These are phyloP conservation scores for Begonia masoniana DNA, from an alignment of 306 rosid species.

Conservation along the genomic window DNA sequence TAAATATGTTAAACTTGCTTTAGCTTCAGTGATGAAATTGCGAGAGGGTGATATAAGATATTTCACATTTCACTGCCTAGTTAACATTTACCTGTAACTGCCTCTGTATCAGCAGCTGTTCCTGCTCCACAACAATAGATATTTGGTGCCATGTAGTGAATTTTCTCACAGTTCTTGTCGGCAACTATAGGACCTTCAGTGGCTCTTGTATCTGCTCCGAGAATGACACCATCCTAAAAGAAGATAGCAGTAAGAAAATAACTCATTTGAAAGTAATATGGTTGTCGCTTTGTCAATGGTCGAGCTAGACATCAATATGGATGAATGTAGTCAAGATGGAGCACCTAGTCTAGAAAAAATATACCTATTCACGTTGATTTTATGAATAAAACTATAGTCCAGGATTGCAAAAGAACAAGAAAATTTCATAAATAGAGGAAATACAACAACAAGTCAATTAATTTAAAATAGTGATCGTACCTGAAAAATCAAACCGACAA, in stretches of 20 bases:
- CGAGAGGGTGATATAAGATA: neutral
- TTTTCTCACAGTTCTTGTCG: slow-evolving; percentile 93
- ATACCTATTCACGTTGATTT: neutral
- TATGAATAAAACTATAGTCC: neutral
- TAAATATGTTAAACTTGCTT: slow-evolving; percentile 14
- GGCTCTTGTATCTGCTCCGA: slow-evolving; percentile 98
- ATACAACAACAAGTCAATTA: neutral
- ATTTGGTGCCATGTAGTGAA: slow-evolving; percentile 96
- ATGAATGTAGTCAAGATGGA: too few species aligned
- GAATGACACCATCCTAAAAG: slow-evolving; percentile 83
- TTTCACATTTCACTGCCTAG: neutral
- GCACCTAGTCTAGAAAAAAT: too few species aligned
- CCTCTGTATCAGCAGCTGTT: slow-evolving; percentile 99
- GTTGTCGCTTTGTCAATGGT: neutral
- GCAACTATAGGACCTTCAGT: slow-evolving; percentile 91
- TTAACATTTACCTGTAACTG: slow-evolving; percentile 66
- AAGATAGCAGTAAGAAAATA: neutral
- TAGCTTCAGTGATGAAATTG: slow-evolving; percentile 3
- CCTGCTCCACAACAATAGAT: slow-evolving; percentile 98
- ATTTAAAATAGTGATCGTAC: slow-evolving; percentile 16
- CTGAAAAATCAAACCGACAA: slow-evolving; percentile 75
- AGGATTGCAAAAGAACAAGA: neutral
- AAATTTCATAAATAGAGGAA: neutral
- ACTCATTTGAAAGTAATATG: neutral
- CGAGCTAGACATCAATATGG: too few species aligned